A percentile compares a stretch with the other conserved stretches of the same genome.
These are phyloP conservation scores for Rhizopus arrhizus DNA, from an alignment of 371 early-diverging fungal genomes.

Conservation along the genomic window DNA sequence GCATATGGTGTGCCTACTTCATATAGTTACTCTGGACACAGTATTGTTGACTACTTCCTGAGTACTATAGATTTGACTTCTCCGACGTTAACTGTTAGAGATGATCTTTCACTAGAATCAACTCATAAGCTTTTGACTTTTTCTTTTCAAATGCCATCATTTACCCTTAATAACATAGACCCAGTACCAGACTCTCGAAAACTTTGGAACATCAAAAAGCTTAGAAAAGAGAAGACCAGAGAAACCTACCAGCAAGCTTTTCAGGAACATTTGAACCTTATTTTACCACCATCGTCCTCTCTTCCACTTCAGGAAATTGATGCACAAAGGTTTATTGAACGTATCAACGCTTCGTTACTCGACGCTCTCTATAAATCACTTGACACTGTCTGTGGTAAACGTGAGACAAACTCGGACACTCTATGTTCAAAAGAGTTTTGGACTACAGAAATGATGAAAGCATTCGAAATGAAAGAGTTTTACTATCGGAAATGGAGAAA, in stretches of 20 bases:
- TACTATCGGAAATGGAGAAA: slow-evolving; percentile 12
- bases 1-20: neutral
- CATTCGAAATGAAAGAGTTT: slow-evolving; percentile 3
- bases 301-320: too few relatives aligned
- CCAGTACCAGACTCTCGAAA: neutral
- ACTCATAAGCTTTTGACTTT: slow-evolving; percentile 5
- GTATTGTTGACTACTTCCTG: slow-evolving; percentile 7
- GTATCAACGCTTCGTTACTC: too few relatives aligned
- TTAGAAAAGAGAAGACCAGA: neutral
- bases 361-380: too few relatives aligned
- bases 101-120: slow-evolving; percentile 8
- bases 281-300: too few relatives aligned
- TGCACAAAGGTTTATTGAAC: too few relatives aligned
- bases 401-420: too few relatives aligned
- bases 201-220: neutral
- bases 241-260: too few relatives aligned
- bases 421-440: neutral
- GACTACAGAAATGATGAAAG: neutral
- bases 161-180: neutral
- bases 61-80: slow-evolving; percentile 1
- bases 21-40: neutral
- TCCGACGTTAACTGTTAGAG: neutral
- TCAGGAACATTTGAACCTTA: too few relatives aligned
- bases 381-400: too few relatives aligned
- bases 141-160: neutral